phyloP scores from a whole-genome alignment of 345 rosid genomes.

The Excoecaria cochinchinensis region DNA sequence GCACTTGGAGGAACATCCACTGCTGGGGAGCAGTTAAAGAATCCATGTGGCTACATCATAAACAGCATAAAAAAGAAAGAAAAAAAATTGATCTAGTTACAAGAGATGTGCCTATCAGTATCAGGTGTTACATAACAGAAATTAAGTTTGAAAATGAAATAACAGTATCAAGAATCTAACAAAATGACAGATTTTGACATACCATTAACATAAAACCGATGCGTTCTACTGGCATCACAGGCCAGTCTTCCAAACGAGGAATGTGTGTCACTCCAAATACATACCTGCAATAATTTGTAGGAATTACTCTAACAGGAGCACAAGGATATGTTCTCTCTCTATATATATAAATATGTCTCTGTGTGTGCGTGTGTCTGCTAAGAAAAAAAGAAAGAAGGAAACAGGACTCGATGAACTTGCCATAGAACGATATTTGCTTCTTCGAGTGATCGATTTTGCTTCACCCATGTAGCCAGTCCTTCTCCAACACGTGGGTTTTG shows the following conservation, averaged over 20 bases:
- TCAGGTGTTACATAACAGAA: background rate
- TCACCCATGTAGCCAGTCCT: conserved; percentile 83
- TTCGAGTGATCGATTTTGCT: conserved; percentile 76
- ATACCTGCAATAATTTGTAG: conserved; percentile 48
- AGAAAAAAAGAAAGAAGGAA: background rate
- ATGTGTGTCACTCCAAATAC: conserved; percentile 87
- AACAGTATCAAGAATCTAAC: background rate
- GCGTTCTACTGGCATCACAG: conserved; percentile 86
- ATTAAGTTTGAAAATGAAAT: background rate
- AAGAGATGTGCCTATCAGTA: background rate
- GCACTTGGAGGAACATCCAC: conserved; percentile 85
- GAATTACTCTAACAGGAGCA: too few species aligned
- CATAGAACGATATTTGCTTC: conserved; percentile 84
- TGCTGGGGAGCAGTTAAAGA: conserved; percentile 93
- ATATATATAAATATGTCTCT: too few species aligned
- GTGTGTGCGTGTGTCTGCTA: background rate
- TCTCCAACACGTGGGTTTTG: conserved; percentile 88
- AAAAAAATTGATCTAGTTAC: too few species aligned
- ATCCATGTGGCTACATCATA: conserved; percentile 82
- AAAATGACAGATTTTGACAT: conserved; percentile 6
- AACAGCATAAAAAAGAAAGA: background rate
- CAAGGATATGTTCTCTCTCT: too few species aligned
- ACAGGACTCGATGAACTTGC: conserved; percentile 34
- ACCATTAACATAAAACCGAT: conserved; percentile 89
- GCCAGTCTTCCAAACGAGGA: conserved; percentile 95